Conservation (phyloP, 1,284 basidiomycete species). For the Limonomyces culmigenus region DNA sequence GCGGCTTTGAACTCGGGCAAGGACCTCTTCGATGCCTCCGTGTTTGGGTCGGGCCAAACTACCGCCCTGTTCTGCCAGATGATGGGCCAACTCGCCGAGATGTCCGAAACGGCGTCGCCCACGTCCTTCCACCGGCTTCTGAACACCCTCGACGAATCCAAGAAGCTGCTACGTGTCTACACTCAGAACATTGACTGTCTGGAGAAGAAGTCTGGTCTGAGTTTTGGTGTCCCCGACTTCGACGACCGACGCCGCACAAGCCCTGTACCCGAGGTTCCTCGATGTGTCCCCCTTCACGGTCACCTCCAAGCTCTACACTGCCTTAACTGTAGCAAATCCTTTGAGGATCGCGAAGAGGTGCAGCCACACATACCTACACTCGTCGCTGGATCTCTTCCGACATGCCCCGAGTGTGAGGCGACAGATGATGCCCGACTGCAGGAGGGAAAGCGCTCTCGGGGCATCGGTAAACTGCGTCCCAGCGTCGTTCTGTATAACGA, state of each 20-base stretch:
- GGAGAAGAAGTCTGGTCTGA: conserved; percentile 72
- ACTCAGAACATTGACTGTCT: conserved; percentile 93
- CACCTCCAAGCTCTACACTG: conserved; percentile 72
- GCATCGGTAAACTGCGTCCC: conserved; percentile 69
- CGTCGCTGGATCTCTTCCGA: conserved; percentile 42
- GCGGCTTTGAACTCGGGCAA: conserved; percentile 62
- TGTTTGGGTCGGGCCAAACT: conserved; percentile 68
- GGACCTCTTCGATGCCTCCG: conserved; percentile 83
- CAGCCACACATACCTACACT: conserved; percentile 39
- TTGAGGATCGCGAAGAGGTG: conserved; percentile 33
- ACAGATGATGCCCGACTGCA: conserved; percentile 55
- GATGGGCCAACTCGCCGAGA: conserved; percentile 66
- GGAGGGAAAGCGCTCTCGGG: conserved; percentile 67
- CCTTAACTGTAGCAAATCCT: conserved; percentile 58
- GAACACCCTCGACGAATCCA: conserved; percentile 58
- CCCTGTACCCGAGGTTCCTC: conserved; percentile 32
- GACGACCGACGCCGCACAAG: conserved; percentile 23
- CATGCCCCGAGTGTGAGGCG: conserved; percentile 67
- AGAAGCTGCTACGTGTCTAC: conserved; percentile 75
- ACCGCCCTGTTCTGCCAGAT: conserved; percentile 77
- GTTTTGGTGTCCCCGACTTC: conserved; percentile 56
- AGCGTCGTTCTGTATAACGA: conserved; percentile 90
- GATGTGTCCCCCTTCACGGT: conserved; percentile 85
- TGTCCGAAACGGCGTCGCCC: conserved; percentile 61
- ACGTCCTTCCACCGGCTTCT: conserved; percentile 75